These are phyloP conservation scores for Chrysoporthe deuterocubensis DNA, from an alignment of 2,329 filamentous ascomycete species.

Conservation along the genomic window DNA sequence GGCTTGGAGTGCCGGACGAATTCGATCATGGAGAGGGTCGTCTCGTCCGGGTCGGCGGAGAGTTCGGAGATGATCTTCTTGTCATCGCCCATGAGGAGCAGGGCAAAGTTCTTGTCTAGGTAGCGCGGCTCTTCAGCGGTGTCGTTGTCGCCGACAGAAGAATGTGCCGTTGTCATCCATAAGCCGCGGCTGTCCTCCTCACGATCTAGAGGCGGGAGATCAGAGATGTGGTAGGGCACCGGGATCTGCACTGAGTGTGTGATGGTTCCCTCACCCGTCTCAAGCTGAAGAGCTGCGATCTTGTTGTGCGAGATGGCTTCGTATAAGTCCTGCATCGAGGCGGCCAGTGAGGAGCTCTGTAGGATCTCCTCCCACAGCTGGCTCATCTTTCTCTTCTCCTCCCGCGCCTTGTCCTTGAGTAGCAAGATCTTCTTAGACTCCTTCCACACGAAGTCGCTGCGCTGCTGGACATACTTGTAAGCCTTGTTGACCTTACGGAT, in stretches of 20 bases:
- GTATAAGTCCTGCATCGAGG: conserved; percentile 81
- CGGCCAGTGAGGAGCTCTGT: conserved; percentile 75
- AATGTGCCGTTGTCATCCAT: conserved; percentile 86
- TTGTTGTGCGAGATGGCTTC: conserved; percentile 80
- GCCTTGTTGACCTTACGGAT: conserved; percentile 92
- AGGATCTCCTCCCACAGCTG: conserved; percentile 73
- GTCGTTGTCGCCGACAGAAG: conserved; percentile 70
- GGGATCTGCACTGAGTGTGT: conserved; percentile 69
- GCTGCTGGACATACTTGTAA: conserved; percentile 89
- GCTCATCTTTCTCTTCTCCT: conserved; percentile 67
- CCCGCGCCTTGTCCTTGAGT: conserved; percentile 80
- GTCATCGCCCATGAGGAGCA: conserved; percentile 84
- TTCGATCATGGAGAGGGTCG: conserved; percentile 77
- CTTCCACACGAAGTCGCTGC: conserved; percentile 87
- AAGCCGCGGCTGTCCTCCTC: conserved; percentile 74
- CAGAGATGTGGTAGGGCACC: conserved; percentile 70
- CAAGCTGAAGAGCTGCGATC: conserved; percentile 82
- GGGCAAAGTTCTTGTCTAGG: conserved; percentile 82
- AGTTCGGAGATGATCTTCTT: conserved; percentile 74
- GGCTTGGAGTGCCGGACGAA: conserved; percentile 77
- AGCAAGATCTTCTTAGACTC: conserved; percentile 83
- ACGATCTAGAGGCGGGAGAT: conserved; percentile 67
- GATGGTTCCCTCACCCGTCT: conserved; percentile 61
- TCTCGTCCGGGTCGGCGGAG: conserved; percentile 74
- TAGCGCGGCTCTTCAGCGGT: conserved; percentile 64